Conservation (phyloP, 1,284 basidiomycete genomes). For the Xerocomus minutiporus region DNA sequence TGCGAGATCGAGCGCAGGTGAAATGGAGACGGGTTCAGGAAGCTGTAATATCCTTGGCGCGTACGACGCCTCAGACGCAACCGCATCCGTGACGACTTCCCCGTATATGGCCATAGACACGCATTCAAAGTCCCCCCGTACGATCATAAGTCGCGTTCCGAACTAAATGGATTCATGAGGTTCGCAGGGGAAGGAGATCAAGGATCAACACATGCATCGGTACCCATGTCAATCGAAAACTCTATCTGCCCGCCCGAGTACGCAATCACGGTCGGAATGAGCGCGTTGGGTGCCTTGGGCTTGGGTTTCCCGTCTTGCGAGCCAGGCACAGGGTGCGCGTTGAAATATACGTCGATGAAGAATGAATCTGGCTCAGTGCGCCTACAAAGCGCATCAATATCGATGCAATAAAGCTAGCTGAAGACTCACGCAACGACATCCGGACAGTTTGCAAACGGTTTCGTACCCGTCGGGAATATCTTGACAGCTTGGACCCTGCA, state of each 20-base stretch:
- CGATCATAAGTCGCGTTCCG: constrained; percentile 72
- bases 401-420: background rate
- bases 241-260: constrained; percentile 67
- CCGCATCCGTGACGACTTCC: constrained; percentile 21
- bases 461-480: constrained; percentile 22
- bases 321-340: constrained; percentile 45
- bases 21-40: constrained; percentile 18
- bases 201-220: constrained; percentile 44
- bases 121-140: constrained; percentile 63
- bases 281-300: constrained; percentile 58
- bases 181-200: constrained; percentile 2
- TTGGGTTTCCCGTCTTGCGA: constrained; percentile 51
- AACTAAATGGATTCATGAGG: constrained; percentile 41
- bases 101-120: constrained; percentile 45
- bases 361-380: constrained; percentile 68
- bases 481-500: constrained; percentile 21
- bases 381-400: constrained; percentile 35
- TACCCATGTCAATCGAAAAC: constrained; percentile 65
- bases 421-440: constrained; percentile 59
- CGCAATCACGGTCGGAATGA: constrained; percentile 66
- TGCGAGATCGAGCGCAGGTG: constrained; percentile 52
- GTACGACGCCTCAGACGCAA: constrained; percentile 11
- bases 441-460: constrained; percentile 56
- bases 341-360: constrained; percentile 69
- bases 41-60: constrained; percentile 15